These are phyloP conservation scores for Teratosphaeria viscida DNA, from an alignment of 2,329 filamentous ascomycete genomes.

Conservation along the genomic window DNA sequence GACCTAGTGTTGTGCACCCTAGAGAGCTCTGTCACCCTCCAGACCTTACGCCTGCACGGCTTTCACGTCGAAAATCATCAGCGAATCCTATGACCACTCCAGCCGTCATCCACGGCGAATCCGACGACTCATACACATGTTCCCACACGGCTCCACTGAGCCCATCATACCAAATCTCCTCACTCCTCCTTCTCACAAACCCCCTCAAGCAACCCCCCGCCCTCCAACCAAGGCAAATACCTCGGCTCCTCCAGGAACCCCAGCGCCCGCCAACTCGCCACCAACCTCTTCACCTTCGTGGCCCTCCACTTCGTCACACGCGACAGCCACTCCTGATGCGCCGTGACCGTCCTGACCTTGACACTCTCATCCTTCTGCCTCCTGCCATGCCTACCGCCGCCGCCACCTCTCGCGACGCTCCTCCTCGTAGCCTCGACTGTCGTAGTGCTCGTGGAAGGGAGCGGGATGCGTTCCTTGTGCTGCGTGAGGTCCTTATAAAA, in stretches of 20 bases:
- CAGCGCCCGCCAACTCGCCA: slow-evolving; percentile 14
- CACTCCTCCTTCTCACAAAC: neutral
- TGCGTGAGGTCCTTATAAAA: slow-evolving; percentile 7
- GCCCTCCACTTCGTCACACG: slow-evolving; percentile 5
- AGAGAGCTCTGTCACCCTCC: neutral
- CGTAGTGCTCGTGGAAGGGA: neutral
- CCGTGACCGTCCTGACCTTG: slow-evolving; percentile 7
- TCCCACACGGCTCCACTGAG: neutral
- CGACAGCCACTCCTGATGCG: slow-evolving; percentile 13
- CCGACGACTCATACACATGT: neutral
- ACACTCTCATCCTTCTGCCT: slow-evolving; percentile 1
- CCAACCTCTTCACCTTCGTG: slow-evolving; percentile 10
- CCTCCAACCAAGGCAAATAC: slow-evolving; percentile 10
- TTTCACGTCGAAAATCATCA: neutral
- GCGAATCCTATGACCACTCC: neutral
- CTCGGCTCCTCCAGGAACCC: slow-evolving; percentile 16
- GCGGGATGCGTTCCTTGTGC: slow-evolving; percentile 4
- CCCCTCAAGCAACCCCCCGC: slow-evolving; percentile 12
- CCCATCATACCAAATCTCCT: neutral
- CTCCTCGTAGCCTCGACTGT: neutral
- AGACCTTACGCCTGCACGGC: neutral
- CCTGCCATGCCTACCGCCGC: neutral
- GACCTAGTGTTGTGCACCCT: neutral
- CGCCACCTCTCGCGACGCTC: neutral
- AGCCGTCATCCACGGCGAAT: neutral